Base-by-base conservation (phyloP, 208 protist species). In the Crithidia acanthocephali region DNA sequence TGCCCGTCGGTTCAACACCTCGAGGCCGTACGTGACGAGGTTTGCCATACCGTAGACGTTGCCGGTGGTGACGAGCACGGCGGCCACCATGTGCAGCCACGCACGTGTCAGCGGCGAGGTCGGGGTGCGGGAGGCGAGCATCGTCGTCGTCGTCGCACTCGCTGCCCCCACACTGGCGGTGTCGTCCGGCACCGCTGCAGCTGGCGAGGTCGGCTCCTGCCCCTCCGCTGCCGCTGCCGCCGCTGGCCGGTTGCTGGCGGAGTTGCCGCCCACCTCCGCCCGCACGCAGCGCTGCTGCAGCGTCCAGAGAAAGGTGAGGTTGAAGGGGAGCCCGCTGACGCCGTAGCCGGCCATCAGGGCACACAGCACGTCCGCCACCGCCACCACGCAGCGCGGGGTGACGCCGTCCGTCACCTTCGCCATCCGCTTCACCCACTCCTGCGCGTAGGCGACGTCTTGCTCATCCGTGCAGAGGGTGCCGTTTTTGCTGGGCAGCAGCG, bases 31-130 rank as follows among this genome's bases (percentile, higher is more conserved):
- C n/a, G 65, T 67, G 15, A 59, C 58, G 22, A 94, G 64, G 37
- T 83, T 81, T 0, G 83, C 80, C 15, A 88, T 50, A 9, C 57
- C 62, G 59, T 82, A 83, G 10, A 86, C 48, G 60, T 68, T 63
- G 16, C 85, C 85, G 27, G 61, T 79, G 68, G 79, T 81, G 15
- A 79, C 74, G 30, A 94, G 74, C 13, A 82, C 61, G 15, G 71
- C 81, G 3, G 82, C 60, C 42, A 87, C 73, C 64, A 90, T 76
- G 64, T 94, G 88, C 58, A 90, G 76, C 88, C 85, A 94, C 44
- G 88, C 88, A 11, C 78, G 73, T n/a, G 78, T 80, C 25, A 84
- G 81, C 18, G 68, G 68, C 0, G 78, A 84, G 18, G 75, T 77
- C 3, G 69, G 27, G 8, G 71, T 66, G 52, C 60, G 60, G 28